Percentiles rank a stretch among this genome's conserved stretches.
Evolutionary conservation across 1,284 basidiomycete genomes (phyloP).

Genomic region (Trichosporon sp.): DNA sequence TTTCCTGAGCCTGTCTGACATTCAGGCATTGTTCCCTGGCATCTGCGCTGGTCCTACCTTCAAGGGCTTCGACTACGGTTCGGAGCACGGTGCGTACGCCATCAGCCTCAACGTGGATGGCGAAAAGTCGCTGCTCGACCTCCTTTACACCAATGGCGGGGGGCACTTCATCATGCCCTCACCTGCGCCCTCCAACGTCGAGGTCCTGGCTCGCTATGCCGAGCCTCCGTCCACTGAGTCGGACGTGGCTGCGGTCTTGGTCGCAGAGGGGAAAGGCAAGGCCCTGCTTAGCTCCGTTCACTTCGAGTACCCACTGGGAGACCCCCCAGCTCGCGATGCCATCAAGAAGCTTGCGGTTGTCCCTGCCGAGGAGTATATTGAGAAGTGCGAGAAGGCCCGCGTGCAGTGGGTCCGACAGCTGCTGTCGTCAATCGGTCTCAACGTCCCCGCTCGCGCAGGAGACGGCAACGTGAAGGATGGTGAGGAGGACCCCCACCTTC

Average conservation of each 20-base stretch:
- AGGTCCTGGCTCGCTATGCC: constrained; percentile 49
- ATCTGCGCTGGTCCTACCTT: constrained; percentile 55
- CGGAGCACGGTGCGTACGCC: constrained; percentile 49
- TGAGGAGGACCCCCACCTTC: constrained; percentile 36
- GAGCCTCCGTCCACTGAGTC: constrained; percentile 24
- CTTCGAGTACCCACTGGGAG: constrained; percentile 58
- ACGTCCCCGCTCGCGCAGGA: constrained; percentile 21
- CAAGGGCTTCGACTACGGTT: constrained; percentile 55
- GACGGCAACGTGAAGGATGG: not conserved
- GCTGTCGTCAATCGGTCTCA: constrained; percentile 32
- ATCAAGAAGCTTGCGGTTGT: constrained; percentile 33
- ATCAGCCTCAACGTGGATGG: constrained; percentile 38
- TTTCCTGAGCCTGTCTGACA: constrained; percentile 1
- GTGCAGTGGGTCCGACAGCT: constrained; percentile 40
- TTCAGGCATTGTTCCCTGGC: constrained; percentile 56
- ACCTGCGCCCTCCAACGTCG: constrained; percentile 27
- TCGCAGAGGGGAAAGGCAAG: constrained; percentile 55
- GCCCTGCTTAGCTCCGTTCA: constrained; percentile 60
- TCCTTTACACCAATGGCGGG: constrained; percentile 57
- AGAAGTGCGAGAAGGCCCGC: constrained; percentile 39
- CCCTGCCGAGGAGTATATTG: constrained; percentile 28
- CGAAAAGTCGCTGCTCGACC: constrained; percentile 29
- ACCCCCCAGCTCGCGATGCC: constrained; percentile 50
- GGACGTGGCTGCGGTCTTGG: constrained; percentile 54
- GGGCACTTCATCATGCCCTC: constrained; percentile 51